Evolutionary conservation across 140 eudicot genomes (phyloP).

Genomic region (Eryngium alpinum): DNA sequence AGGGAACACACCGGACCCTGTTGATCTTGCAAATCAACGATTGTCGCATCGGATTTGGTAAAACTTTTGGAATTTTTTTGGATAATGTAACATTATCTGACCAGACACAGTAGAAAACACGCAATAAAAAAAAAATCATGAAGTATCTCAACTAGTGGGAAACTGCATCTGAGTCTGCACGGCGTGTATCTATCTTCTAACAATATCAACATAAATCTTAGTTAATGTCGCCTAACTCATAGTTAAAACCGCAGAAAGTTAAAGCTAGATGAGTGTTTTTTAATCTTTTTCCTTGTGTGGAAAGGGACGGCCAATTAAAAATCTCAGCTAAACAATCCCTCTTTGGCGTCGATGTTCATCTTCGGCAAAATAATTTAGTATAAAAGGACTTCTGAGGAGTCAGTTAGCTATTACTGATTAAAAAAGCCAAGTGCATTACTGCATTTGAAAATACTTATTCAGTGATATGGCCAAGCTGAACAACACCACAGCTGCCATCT

Average conservation of each 20-base stretch:
- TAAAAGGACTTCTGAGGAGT: too few relatives aligned
- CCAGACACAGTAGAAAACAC: too few relatives aligned
- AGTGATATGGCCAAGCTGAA: slow-evolving; percentile 28
- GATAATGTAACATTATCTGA: too few relatives aligned
- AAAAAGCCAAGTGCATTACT: not conserved
- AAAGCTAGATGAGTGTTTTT: not conserved
- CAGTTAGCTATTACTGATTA: not conserved
- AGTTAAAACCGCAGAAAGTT: not conserved
- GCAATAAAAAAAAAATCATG: too few relatives aligned
- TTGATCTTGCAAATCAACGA: too few relatives aligned
- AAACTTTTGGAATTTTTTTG: too few relatives aligned
- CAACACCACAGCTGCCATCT: slow-evolving; percentile 22
- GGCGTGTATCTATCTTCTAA: not conserved
- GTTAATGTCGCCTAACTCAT: not conserved
- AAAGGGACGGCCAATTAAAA: not conserved
- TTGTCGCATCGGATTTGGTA: too few relatives aligned
- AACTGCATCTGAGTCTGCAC: too few relatives aligned
- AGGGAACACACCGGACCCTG: too few relatives aligned
- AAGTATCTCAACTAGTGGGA: too few relatives aligned
- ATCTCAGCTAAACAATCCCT: not conserved
- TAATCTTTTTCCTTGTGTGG: not conserved
- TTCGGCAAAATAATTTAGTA: too few relatives aligned
- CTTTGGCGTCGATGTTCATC: too few relatives aligned
- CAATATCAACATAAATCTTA: not conserved
- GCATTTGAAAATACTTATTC: not conserved